Base-by-base conservation (phyloP, 441 rosid species). In the Bocquillonia castaneifolia region DNA sequence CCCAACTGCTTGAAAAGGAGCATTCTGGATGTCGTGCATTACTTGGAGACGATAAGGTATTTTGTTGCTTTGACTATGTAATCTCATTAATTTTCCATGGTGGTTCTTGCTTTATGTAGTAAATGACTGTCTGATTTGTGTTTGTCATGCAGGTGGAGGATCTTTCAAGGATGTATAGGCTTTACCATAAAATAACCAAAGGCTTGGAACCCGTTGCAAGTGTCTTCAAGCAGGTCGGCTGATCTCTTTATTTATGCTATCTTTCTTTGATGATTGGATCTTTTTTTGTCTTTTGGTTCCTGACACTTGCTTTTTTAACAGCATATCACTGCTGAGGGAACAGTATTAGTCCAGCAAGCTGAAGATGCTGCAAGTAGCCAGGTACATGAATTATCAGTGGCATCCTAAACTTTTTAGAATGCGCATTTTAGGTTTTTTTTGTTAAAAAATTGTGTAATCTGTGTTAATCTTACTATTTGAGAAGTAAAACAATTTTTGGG, bases 91-190 rank as follows among this genome's bases (percentile, higher is more conserved):
- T 28, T 25, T 20, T 60, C 28, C 32, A 32, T 53, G 26, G 45
- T 44, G 15, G 53, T 55, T 29, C 26, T 53, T 60, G 61, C 70
- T 70, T 64, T 50, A 32, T 52, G n/a, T 22, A 3, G 17, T 28
- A 6, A 45, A 59, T 39, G 6, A 23, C 52, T 18, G 45, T 60
- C 40, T 32, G 17, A 14, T 47, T 58, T 74, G 23, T 66, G 61
- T 66, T 14, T 71, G 6, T 53, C 47, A 15, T 72, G 42, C 70
- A 93, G 99, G 89, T 86, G 67, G 98, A 89, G 42, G 97, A 95
- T 76, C 95, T 92, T 66, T 92, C 98, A 64, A 84, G 98, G 82
- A 90, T 92, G 94, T 90, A 86, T 79, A 83, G 95, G 83, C 99
- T 92, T 64, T 94, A 84, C 67, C 85, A 85, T 57, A 87, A 87